Evolutionary conservation across 2,329 filamentous ascomycete species (phyloP), one percentile per base, ranked within the genome.

Genomic region (Paraphaeosphaeria sporulosa): DNA sequence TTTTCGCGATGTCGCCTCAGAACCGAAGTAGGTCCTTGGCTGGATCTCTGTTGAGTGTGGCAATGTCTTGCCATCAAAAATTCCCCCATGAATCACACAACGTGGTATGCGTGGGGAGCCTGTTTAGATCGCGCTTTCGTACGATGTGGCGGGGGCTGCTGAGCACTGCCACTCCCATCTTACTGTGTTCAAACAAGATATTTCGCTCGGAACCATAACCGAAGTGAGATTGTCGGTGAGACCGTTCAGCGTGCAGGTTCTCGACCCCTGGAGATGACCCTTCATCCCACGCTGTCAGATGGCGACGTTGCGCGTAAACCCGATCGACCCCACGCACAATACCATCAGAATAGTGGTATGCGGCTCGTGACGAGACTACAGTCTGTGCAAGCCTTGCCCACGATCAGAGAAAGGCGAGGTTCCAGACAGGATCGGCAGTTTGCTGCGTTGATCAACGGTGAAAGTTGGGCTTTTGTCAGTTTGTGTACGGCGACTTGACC

Each of bases 351-450:
- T 42, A 55, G n/a, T 25, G 8, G 30, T 21, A 36, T 36, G 42
- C 52, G 30, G 42, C 52, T 55, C 52, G 27, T 38, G 42, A 55
- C n/a, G 42, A 55, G n/a, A 40, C 15, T 30, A 25, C 27, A 46
- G 52, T 46, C 17, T 40, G 17, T 44, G 52, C n/a, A 36, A 42
- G 25, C 27, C 40, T 23, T 46, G 38, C 38, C n/a, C 32, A 25
- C n/a, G 17, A 36, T 50, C 27, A 30, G n/a, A 43, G 10, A 46
- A 32, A 36, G 19, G 27, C 27, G 25, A 25, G 34, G 56, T 36
- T 58, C 57, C 44, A 50, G 57, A 55, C 34, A 49, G 44, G 57
- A 59, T 59, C 57, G 51, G 43, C 51, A 46, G 52, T 23, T 27
- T 17, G 23, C 27, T 17, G 32, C 36, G 6, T 46, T 38, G 27